A percentile compares a stretch with the other conserved stretches of the same genome.
These are phyloP conservation scores for Daldinia childiae DNA, from an alignment of 495 filamentous ascomycete genomes.

Conservation along the genomic window DNA sequence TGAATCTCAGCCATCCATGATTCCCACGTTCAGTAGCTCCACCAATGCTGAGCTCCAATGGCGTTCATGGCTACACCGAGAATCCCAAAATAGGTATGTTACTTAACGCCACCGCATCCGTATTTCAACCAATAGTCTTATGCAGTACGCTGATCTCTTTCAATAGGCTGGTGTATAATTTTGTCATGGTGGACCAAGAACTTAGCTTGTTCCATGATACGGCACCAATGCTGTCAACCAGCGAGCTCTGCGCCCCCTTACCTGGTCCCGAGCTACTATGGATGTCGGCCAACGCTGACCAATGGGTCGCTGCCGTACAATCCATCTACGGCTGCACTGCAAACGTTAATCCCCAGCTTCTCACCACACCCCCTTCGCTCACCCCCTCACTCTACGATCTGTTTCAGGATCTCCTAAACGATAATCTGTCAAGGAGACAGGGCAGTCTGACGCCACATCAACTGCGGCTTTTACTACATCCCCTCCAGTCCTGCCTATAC, in stretches of 20 bases:
- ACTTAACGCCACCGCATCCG: conserved; percentile 13
- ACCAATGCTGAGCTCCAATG: conserved; percentile 61
- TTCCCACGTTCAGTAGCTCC: conserved; percentile 45
- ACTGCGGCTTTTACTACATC: conserved; percentile 62
- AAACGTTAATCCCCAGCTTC: conserved; percentile 51
- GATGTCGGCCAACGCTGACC: conserved; percentile 53
- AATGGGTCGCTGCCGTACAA: conserved; percentile 62
- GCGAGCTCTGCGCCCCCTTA: conserved; percentile 65
- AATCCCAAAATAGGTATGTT: conserved; percentile 65
- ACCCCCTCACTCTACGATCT: conserved; percentile 65
- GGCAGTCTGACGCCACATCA: conserved; percentile 56
- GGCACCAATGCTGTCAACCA: conserved; percentile 64
- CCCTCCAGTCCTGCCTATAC: conserved; percentile 60
- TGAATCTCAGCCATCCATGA: conserved; percentile 51
- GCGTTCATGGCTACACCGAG: conserved; percentile 66
- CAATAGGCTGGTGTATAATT: conserved; percentile 68
- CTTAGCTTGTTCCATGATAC: conserved; percentile 70
- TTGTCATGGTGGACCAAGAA: conserved; percentile 73
- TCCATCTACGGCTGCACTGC: conserved; percentile 53
- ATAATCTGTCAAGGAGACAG: conserved; percentile 50
- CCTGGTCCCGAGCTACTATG: conserved; percentile 65
- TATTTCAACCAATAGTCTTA: conserved; percentile 26
- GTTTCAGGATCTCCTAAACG: conserved; percentile 64
- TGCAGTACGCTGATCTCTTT: conserved; percentile 24
- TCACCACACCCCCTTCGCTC: conserved; percentile 49